These are phyloP conservation scores for Trypanosoma mega DNA, from an alignment of 208 protist species.

Conservation along the genomic window DNA sequence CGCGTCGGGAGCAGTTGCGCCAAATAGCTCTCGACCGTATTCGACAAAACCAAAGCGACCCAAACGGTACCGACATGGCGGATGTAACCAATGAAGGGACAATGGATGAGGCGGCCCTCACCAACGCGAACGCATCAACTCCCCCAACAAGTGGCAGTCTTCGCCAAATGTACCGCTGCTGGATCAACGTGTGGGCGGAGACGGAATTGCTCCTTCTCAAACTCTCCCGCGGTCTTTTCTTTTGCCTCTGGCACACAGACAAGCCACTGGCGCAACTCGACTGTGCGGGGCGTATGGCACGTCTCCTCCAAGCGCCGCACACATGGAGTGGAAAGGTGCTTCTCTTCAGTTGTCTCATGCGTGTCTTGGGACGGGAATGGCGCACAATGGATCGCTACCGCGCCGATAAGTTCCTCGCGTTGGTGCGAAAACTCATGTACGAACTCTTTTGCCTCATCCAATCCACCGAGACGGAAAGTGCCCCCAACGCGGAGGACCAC, in stretches of 20 bases:
- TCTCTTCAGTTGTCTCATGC: constrained; percentile 71
- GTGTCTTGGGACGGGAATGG: constrained; percentile 87
- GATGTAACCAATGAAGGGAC: constrained; percentile 1
- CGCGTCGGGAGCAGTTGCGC: constrained; percentile 19
- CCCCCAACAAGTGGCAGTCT: constrained; percentile 21
- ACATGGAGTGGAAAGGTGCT: constrained; percentile 54
- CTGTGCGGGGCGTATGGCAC: constrained; percentile 73
- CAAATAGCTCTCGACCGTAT: constrained; percentile 22
- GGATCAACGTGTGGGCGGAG: constrained; percentile 72
- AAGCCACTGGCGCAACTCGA: constrained; percentile 90
- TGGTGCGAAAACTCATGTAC: constrained; percentile 78
- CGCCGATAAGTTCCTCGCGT: constrained; percentile 89
- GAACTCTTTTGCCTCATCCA: constrained; percentile 47
- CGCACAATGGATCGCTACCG: constrained; percentile 86
- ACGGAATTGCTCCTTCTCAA: constrained; percentile 85
- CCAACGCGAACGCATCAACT: neutral
- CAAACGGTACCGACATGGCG: neutral
- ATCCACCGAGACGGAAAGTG: constrained; percentile 23
- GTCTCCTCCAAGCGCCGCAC: constrained; percentile 49
- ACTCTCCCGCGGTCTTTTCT: constrained; percentile 81
- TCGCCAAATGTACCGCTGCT: constrained; percentile 50
- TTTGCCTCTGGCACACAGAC: constrained; percentile 92
- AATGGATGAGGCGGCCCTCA: neutral
- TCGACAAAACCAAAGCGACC: constrained; percentile 11
- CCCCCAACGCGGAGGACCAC: neutral